Evolutionary conservation across 768 basidiomycete genomes (phyloP).

Genomic region (Lactarius pseudohatsudake): DNA sequence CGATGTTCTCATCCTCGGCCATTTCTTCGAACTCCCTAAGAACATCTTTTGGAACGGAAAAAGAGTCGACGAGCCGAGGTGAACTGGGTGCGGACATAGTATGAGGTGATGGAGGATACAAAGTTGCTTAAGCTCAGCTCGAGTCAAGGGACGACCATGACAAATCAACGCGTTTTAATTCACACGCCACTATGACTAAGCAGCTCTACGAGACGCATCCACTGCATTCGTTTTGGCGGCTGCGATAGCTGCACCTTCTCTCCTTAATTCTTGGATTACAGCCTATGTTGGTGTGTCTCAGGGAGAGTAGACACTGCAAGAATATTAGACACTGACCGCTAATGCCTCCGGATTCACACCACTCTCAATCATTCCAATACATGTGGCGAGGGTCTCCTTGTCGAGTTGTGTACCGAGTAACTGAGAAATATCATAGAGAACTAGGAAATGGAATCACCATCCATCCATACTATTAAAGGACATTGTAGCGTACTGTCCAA

Average conservation of each 20-base stretch:
- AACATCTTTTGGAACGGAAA: slow-evolving; percentile 90
- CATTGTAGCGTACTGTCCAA: slow-evolving; percentile 38
- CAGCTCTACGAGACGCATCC: slow-evolving; percentile 7
- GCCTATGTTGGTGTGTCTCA: slow-evolving; percentile 14
- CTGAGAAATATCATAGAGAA: slow-evolving; percentile 85
- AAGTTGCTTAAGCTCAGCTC: neutral
- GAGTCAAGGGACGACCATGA: neutral
- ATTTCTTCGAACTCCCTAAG: slow-evolving; percentile 91
- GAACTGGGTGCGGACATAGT: slow-evolving; percentile 36
- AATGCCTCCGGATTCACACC: slow-evolving; percentile 92
- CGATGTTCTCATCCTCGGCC: slow-evolving; percentile 90
- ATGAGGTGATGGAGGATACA: neutral
- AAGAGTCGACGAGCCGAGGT: slow-evolving; percentile 81
- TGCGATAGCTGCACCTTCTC: slow-evolving; percentile 20
- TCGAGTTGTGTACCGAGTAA: slow-evolving; percentile 84
- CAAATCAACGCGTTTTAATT: slow-evolving; percentile 11
- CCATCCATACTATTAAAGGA: neutral
- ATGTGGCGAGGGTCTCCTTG: slow-evolving; percentile 89
- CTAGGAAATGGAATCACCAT: slow-evolving; percentile 40
- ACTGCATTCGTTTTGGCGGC: slow-evolving; percentile 10
- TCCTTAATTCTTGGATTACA: slow-evolving; percentile 28
- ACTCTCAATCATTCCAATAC: slow-evolving; percentile 88
- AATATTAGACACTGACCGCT: slow-evolving; percentile 55
- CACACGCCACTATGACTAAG: slow-evolving; percentile 22
- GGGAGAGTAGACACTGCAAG: neutral